Evolutionary conservation across 1,284 basidiomycete genomes (phyloP).

Genomic region (Porphyrellus sp.): DNA sequence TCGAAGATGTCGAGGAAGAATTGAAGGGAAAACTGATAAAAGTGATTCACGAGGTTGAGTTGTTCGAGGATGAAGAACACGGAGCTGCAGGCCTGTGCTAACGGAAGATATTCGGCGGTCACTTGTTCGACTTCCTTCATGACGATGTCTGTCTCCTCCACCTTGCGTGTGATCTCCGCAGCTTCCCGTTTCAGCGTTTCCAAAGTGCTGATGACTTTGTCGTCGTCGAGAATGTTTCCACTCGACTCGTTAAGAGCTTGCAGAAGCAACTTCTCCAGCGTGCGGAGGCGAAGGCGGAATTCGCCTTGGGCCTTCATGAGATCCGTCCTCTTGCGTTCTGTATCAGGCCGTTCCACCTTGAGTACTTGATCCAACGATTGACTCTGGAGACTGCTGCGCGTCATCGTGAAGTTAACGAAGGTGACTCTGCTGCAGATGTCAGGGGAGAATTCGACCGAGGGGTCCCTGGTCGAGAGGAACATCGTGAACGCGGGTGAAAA

Average conservation of each 20-base stretch:
- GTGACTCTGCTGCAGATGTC: conserved; percentile 99
- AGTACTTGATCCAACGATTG: conserved; percentile 97
- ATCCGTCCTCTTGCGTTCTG: conserved; percentile 95
- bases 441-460: conserved; percentile 95
- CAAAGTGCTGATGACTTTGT: conserved; percentile 97
- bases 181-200: conserved; percentile 98
- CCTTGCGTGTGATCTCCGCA: conserved; percentile 92
- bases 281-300: conserved; percentile 90
- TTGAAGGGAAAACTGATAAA: conserved; percentile 97
- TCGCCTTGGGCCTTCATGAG: conserved; percentile 99
- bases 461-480: conserved; percentile 97
- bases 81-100: conserved; percentile 95
- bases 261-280: conserved; percentile 89
- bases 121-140: conserved; percentile 97
- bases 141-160: conserved; percentile 95
- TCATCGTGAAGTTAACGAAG: conserved; percentile 99
- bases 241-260: conserved; percentile 96
- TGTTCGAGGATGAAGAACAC: conserved; percentile 98
- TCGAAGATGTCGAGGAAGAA: conserved; percentile 99
- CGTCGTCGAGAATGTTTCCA: conserved; percentile 97
- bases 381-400: conserved; percentile 94
- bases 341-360: conserved; percentile 95
- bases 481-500: conserved; percentile 99
- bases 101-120: conserved; percentile 89
- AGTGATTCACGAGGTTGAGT: conserved; percentile 91